Evolutionary conservation across 768 basidiomycete species (phyloP), one percentile per base, ranked within the genome.

Genomic region (Russula abietina): DNA sequence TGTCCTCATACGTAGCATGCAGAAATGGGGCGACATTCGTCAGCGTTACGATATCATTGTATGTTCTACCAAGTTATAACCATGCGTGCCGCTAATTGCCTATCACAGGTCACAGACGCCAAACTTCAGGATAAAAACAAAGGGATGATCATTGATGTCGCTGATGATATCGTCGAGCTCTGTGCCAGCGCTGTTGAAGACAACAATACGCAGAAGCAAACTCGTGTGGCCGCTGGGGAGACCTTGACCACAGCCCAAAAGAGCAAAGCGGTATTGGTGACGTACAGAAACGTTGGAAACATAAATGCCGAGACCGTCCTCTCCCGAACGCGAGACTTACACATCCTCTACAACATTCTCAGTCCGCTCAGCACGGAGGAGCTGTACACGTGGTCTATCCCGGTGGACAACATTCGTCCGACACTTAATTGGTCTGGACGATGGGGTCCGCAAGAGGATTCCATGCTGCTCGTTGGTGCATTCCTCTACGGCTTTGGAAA

Each of bases 251-350:
- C 93, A 67, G 91, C 92, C 4, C 89, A 95, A 76, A 95, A 96
- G 76, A 94, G 93, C 81, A 98, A 98, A 74, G 97, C 97, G 0
- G 91, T 98, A 49, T 82, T 99, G 46, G 90, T 98, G 68, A 86
- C 87, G 24, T 97, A 87, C 78, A 84, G 90, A 65, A 88, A 87
- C 54, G 93, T 98, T 57, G 81, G 87, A 66, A 93, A 91, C 70
- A 92, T 99, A 80, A 99, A 99, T 72, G 97, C 97, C 14, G 97
- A 98, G 74, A 98, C 97, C 0, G 89, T 98, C 55, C 83, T 97
- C 58, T 91, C 91, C 28, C 85, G 97, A 36, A 79, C 89, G 71
- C 87, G 89, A 41, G 94, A 97, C 73, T 85, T 99, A 57, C 86
- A 87, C 65, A 90, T 96, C 54, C 80, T 98, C 28, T 91, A 85